Conservation (phyloP, 2,329 filamentous ascomycete species). For the Hypoxylon sp. region DNA sequence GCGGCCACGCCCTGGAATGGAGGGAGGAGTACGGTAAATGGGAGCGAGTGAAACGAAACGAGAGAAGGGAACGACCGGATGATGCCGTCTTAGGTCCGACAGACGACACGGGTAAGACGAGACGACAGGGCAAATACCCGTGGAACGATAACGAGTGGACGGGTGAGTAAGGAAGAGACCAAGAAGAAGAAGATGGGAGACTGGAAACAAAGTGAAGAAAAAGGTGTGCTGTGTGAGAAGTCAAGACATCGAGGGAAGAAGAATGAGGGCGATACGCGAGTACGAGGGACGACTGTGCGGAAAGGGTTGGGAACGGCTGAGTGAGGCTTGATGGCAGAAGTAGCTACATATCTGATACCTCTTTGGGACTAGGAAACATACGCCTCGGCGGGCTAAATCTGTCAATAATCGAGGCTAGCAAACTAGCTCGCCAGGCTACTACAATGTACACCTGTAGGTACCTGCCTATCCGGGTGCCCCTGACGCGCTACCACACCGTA, state of each 20-base stretch:
- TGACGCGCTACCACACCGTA: too few species aligned
- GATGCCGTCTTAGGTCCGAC: slow-evolving; percentile 16
- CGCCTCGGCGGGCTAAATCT: slow-evolving; percentile 13
- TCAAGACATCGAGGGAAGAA: too few species aligned
- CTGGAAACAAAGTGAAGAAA: slow-evolving; percentile 28
- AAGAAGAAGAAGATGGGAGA: too few species aligned
- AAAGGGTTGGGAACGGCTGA: slow-evolving; percentile 16
- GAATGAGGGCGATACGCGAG: too few species aligned
- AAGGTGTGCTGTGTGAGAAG: too few species aligned
- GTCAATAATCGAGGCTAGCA: slow-evolving; percentile 9
- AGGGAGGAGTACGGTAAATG: neutral
- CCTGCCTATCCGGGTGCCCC: slow-evolving; percentile 13
- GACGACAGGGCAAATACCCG: slow-evolving; percentile 2
- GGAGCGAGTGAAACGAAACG: slow-evolving; percentile 28
- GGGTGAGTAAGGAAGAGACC: slow-evolving; percentile 8
- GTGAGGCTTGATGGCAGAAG: slow-evolving; percentile 20
- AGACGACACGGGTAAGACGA: slow-evolving; percentile 1
- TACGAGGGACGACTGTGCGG: slow-evolving; percentile 12
- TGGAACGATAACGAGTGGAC: slow-evolving; percentile 13
- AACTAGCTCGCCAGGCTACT: too few species aligned
- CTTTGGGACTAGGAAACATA: slow-evolving; percentile 23
- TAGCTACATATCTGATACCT: slow-evolving; percentile 19
- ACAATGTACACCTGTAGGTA: slow-evolving; percentile 16
- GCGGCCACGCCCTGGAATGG: neutral
- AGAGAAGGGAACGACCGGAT: slow-evolving; percentile 34